Evolutionary conservation across 1,284 basidiomycete species (phyloP), one percentile per base, ranked within the genome.

Genomic region (Sphagnurus paluster): DNA sequence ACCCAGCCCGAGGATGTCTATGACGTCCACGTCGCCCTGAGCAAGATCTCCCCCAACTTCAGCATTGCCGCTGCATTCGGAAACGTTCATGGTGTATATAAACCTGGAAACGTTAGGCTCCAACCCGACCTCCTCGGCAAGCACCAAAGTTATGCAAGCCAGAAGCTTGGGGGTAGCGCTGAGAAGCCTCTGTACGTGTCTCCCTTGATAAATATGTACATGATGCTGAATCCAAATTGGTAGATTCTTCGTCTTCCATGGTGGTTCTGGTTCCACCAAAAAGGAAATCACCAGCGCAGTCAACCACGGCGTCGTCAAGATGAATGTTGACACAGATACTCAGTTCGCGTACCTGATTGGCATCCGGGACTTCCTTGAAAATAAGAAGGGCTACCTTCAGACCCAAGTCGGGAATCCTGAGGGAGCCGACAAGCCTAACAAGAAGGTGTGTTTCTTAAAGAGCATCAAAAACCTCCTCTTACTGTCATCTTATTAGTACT

Each of bases 201-300:
- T n/a, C n/a, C n/a, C n/a, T 19, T 1, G 42, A 24, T 16, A 47
- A 13, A 8, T 11, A 10, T 35, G n/a, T n/a, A n/a, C n/a, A 32
- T 30, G 37, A 11, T 34, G 3, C 5, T 25, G 6, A 35, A 14
- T 20, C n/a, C 28, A 32, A n/a, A n/a, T n/a, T n/a, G 6, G 45
- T 53, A 92, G 90, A 60, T 98, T 90, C 85, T 90, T 99, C 53
- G 97, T 99, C 71, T 99, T 99, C 93, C 97, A 99, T 78, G 97
- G 97, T 72, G 97, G 97, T 58, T 98, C 96, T 47, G 97, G 97
- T 49, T 98, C 96, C 29, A 87, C 88, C 61, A 95, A 96, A 76
- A 87, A 97, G 49, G 97, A 99, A 75, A 99, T 99, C 74, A 77
- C 77, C 62, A 93, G 87, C 40, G 96, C 96, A 46, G 96, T 99